phyloP scores from a whole-genome alignment of 306 rosid species.

The Prunus kanzakura region DNA sequence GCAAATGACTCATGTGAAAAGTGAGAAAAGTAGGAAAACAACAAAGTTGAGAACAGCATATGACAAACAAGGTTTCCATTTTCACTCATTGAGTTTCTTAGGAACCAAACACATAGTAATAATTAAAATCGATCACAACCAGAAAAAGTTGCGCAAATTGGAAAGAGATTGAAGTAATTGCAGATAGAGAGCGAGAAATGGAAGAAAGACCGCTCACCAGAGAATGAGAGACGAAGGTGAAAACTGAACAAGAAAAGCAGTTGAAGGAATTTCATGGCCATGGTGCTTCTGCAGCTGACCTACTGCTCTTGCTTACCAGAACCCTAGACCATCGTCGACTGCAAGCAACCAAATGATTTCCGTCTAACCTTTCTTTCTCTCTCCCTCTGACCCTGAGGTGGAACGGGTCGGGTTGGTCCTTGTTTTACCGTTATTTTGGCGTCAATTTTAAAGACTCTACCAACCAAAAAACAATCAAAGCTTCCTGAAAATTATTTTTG shows the following conservation, averaged over 20 bases:
- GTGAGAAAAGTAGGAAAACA: not conserved
- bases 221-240: slow-evolving; percentile 38
- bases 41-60: not conserved
- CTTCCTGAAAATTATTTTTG: too few species aligned
- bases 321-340: slow-evolving; percentile 27
- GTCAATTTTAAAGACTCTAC: too few species aligned
- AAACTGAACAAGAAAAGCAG: slow-evolving; percentile 32
- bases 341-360: not conserved
- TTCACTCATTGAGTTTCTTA: slow-evolving; percentile 1
- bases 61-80: not conserved
- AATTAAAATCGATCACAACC: not conserved
- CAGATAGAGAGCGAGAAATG: not conserved
- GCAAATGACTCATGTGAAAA: not conserved
- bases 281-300: slow-evolving; percentile 21
- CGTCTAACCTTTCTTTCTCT: not conserved
- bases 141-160: not conserved
- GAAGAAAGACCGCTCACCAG: slow-evolving; percentile 39
- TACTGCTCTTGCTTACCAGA: not conserved
- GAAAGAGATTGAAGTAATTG: not conserved
- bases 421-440: too few species aligned
- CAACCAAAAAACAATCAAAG: too few species aligned
- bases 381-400: not conserved
- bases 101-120: slow-evolving; percentile 1
- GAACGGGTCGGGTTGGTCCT: not conserved
- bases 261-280: slow-evolving; percentile 41